A percentile compares a stretch with the other conserved stretches of the same genome.
Conservation (phyloP, 495 filamentous ascomycete species). For the Podospora fimiseda region DNA sequence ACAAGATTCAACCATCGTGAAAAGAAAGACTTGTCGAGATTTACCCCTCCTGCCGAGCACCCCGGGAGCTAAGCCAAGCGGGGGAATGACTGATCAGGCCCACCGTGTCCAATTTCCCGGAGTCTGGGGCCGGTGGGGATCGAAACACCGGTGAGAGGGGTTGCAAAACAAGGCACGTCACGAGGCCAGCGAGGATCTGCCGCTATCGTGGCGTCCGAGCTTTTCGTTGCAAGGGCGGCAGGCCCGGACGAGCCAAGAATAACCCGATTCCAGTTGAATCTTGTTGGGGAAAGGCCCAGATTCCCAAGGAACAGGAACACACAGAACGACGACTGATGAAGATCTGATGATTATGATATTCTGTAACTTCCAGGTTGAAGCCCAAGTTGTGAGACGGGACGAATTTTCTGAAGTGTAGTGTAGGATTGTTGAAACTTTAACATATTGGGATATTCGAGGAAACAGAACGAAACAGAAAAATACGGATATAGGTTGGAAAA, state of each 20-base stretch:
- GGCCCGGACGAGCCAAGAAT: background rate
- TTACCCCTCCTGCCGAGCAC: background rate
- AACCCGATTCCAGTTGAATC: background rate
- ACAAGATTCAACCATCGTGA: background rate
- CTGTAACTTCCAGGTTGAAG: too few relatives aligned
- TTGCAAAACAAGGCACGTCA: conserved; percentile 21
- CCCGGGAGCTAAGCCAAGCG: conserved; percentile 18
- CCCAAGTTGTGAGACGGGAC: too few relatives aligned
- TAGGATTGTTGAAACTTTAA: too few relatives aligned
- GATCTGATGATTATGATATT: background rate
- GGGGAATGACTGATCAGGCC: conserved; percentile 4
- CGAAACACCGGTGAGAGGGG: conserved; percentile 8
- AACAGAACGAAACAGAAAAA: too few relatives aligned
- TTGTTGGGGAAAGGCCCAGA: background rate
- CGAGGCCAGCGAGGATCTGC: conserved; percentile 15
- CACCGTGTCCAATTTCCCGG: conserved; percentile 18
- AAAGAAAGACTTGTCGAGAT: background rate
- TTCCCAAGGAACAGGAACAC: background rate
- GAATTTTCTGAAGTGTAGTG: too few relatives aligned
- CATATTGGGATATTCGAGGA: too few relatives aligned
- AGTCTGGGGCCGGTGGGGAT: conserved; percentile 11
- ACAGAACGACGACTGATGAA: background rate
- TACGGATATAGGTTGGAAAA: background rate
- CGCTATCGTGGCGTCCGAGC: background rate
- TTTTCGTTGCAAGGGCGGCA: background rate